Percentiles rank a stretch among this genome's conserved stretches.
These are phyloP conservation scores for Hericium erinaceus DNA, from an alignment of 768 basidiomycete genomes.

Conservation along the genomic window DNA sequence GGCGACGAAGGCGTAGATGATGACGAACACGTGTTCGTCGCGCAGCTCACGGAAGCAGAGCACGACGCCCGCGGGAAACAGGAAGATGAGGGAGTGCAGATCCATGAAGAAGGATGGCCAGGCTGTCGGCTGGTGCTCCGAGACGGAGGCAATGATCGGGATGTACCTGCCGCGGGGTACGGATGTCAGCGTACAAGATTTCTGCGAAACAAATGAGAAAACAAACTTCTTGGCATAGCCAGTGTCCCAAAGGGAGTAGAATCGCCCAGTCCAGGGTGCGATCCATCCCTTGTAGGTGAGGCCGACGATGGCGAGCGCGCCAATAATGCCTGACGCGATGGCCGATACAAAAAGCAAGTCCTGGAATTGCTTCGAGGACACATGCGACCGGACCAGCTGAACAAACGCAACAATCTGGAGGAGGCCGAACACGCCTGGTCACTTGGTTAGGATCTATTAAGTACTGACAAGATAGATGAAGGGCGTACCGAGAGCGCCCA, in stretches of 20 bases:
- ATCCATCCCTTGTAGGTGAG: slow-evolving; percentile 93
- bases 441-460: slow-evolving; percentile 6
- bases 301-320: slow-evolving; percentile 60
- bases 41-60: slow-evolving; percentile 90
- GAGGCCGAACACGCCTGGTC: slow-evolving; percentile 83
- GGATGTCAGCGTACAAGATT: too few relatives aligned
- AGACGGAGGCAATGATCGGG: slow-evolving; percentile 97
- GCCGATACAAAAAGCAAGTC: slow-evolving; percentile 63
- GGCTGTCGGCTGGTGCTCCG: slow-evolving; percentile 98
- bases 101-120: slow-evolving; percentile 99
- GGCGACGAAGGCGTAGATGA: slow-evolving; percentile 92
- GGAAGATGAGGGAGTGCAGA: slow-evolving; percentile 92
- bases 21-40: slow-evolving; percentile 97
- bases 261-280: slow-evolving; percentile 99
- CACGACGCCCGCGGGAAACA: slow-evolving; percentile 94
- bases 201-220: too few relatives aligned
- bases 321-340: slow-evolving; percentile 60
- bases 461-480: background rate
- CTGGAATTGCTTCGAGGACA: slow-evolving; percentile 90
- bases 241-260: slow-evolving; percentile 99
- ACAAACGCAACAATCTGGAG: slow-evolving; percentile 93
- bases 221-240: slow-evolving; percentile 99
- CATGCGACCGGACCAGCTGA: slow-evolving; percentile 78
- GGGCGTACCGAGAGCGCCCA: slow-evolving; percentile 84
- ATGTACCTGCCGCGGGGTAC: too few relatives aligned